These are phyloP conservation scores for Trebouxiophyceae sp. DNA, from an alignment of 163 green algal species.

Conservation along the genomic window DNA sequence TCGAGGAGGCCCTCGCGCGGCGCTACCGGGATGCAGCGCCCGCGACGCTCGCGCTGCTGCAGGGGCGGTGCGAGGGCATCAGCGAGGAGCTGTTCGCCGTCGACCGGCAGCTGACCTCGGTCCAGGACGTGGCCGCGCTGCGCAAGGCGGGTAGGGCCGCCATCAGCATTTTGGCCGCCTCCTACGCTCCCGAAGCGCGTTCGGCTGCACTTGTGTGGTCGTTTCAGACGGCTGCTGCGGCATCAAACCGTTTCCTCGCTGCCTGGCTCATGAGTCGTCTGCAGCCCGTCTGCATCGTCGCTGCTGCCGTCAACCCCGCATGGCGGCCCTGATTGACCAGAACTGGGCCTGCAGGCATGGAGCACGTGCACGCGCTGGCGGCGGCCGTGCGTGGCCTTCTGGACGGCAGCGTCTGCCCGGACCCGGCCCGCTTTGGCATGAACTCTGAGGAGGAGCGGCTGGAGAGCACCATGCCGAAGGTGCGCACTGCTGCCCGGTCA, in stretches of 20 bases:
- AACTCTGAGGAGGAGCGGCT: slow-evolving; percentile 77
- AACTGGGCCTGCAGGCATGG: slow-evolving; percentile 54
- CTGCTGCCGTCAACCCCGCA: too few species aligned
- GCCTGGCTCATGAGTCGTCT: too few species aligned
- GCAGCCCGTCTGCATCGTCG: too few species aligned
- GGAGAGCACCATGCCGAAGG: slow-evolving; percentile 24
- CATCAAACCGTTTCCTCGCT: too few species aligned
- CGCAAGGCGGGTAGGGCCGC: slow-evolving; percentile 39
- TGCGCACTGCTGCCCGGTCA: too few species aligned
- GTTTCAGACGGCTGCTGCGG: too few species aligned
- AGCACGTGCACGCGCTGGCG: slow-evolving; percentile 38
- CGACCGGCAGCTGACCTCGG: slow-evolving; percentile 46
- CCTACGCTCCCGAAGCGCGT: too few species aligned
- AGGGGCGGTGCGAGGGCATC: slow-evolving; percentile 46
- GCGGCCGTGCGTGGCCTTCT: slow-evolving; percentile 54
- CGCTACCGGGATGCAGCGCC: slow-evolving; percentile 81
- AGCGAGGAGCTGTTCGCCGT: slow-evolving; percentile 58
- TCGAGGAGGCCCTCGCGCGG: slow-evolving; percentile 73
- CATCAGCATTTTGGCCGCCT: too few species aligned
- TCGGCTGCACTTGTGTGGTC: too few species aligned
- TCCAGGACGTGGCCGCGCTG: slow-evolving; percentile 68
- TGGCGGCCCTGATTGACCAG: not conserved
- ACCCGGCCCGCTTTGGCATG: slow-evolving; percentile 73
- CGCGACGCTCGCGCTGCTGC: slow-evolving; percentile 72
- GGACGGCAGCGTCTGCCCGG: slow-evolving; percentile 54